Base-by-base conservation (phyloP, 106 monocot genomes). In the Vanilla planifolia region DNA sequence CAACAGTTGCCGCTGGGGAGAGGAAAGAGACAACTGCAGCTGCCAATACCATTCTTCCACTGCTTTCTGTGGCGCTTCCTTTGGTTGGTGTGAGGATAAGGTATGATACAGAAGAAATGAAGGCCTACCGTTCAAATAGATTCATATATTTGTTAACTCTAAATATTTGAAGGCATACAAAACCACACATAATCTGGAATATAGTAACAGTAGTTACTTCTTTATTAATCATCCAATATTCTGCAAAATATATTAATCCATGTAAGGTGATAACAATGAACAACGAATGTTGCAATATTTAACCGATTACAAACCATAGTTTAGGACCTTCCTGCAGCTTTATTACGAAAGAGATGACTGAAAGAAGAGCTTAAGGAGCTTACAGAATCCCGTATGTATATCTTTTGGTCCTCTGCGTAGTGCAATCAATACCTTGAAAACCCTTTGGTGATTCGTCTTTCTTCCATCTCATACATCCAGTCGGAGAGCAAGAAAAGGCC, bases 401-500 rank as follows among this genome's bases (percentile, higher is more conserved):
- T n/a, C n/a, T n/a, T n/a, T n/a, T n/a, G n/a, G n/a, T n/a, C n/a
- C n/a, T n/a, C n/a, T n/a, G n/a, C n/a, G n/a, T n/a, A n/a, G n/a
- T n/a, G 2, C 14, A 28, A 52, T 76, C 55, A 72, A 51, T 73
- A 19, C 42, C 70, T 87, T 41, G 51, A 66, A 67, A 37, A 65
- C 48, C 76, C 63, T 44, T 63, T 74, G 24, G 43, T 59, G 4
- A 55, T 16, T 7, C 68, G 60, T 26, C 69, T 68, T 30, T 59
- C 63, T 16, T 89, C 89, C 13, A 80, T 69, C 52, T 89, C 82
- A 48, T 93, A 70, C 89, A 89, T 93, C 89, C 85, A 75, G 55
- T 93, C 89, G 5, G 93, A 93, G 9, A 93, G 79, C 77, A 45
- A 63, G 32, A 67, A 82, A 26, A 89, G 62, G n/a, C 85, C 85